Evolutionary conservation across 768 basidiomycete species (phyloP).

Genomic region (Tubosaeta sp.): DNA sequence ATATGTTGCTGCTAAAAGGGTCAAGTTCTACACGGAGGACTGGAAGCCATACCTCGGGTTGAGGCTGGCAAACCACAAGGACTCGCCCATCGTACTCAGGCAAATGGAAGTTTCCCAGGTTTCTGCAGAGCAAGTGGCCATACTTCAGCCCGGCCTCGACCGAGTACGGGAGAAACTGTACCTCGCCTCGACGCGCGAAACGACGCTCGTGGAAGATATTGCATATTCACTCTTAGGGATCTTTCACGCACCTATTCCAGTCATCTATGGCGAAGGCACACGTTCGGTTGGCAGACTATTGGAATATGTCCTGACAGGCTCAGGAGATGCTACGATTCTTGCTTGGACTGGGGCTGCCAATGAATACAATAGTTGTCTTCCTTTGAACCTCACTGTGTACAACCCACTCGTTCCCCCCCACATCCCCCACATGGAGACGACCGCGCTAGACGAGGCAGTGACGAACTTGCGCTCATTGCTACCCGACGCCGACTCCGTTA

Average conservation of each 20-base stretch:
- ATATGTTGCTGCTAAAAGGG: too few species aligned
- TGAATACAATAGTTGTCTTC: neutral
- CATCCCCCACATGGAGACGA: neutral
- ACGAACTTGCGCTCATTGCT: neutral
- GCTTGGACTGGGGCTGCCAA: neutral
- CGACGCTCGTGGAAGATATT: neutral
- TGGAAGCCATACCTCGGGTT: too few species aligned
- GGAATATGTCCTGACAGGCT: neutral
- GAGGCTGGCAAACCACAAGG: neutral
- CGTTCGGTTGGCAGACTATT: neutral
- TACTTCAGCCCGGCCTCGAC: neutral
- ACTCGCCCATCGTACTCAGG: neutral
- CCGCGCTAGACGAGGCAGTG: neutral
- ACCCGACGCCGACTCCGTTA: neutral
- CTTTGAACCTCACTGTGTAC: neutral
- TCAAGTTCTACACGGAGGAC: too few species aligned
- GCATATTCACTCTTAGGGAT: neutral
- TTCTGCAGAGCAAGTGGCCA: neutral
- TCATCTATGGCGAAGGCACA: neutral
- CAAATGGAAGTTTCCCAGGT: neutral
- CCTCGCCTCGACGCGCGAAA: neutral
- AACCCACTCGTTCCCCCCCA: neutral
- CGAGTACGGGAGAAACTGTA: neutral
- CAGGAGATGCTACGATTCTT: neutral
- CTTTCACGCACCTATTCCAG: neutral